Evolutionary conservation across 2,329 filamentous ascomycete genomes (phyloP).

Genomic region (Fusarium praegraminearum): DNA sequence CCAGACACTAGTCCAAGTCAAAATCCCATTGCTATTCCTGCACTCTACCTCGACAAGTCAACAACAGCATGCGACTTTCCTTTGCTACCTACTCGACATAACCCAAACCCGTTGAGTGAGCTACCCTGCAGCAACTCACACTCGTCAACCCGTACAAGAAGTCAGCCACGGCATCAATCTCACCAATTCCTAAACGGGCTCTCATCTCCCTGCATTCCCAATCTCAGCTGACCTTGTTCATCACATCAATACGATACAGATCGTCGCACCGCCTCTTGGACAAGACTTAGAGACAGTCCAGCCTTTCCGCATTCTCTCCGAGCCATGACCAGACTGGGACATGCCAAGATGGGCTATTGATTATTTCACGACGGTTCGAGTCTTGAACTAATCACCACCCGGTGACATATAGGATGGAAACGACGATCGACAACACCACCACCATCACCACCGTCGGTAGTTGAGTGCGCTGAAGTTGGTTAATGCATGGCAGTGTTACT

Average conservation of each 20-base stretch:
- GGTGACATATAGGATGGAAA: neutral
- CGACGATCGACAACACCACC: slow-evolving; percentile 8
- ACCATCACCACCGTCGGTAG: slow-evolving; percentile 19
- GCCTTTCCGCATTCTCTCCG: neutral
- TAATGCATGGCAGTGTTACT: neutral
- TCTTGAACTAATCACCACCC: neutral
- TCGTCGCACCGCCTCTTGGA: slow-evolving; percentile 15
- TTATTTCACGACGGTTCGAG: neutral
- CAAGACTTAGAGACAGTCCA: neutral
- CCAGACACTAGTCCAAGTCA: neutral
- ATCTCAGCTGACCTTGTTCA: neutral
- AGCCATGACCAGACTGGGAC: neutral
- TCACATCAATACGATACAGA: slow-evolving; percentile 19
- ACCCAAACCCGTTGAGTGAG: neutral
- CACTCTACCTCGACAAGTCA: neutral
- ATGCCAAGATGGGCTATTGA: slow-evolving; percentile 11
- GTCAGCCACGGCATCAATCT: slow-evolving; percentile 4
- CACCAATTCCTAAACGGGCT: neutral
- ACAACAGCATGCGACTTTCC: neutral
- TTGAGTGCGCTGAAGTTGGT: neutral
- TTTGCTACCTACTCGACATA: neutral
- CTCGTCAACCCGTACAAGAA: neutral
- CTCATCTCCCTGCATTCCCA: slow-evolving; percentile 5
- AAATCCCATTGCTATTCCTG: neutral
- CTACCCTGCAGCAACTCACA: slow-evolving; percentile 1